phyloP scores from a whole-genome alignment of 2,329 filamentous ascomycete species.

The Ophiostoma quercus region DNA sequence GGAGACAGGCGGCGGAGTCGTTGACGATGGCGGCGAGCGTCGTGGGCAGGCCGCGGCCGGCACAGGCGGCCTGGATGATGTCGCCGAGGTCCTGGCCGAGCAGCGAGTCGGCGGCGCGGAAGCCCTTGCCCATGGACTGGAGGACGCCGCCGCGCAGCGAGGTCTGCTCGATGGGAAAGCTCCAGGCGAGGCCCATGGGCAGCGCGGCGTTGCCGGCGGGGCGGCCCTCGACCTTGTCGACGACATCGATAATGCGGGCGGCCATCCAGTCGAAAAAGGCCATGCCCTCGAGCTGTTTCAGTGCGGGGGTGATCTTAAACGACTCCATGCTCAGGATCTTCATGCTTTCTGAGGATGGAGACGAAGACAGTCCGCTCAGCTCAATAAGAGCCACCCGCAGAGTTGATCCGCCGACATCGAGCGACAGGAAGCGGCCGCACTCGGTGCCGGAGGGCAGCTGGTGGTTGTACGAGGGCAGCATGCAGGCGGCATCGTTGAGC shows the following conservation, averaged over 20 bases:
- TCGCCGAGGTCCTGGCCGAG: conserved; percentile 56
- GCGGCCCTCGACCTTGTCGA: conserved; percentile 41
- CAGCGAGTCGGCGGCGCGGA: conserved; percentile 52
- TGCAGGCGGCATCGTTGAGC: conserved; percentile 50
- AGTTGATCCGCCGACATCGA: conserved; percentile 66
- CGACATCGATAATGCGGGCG: conserved; percentile 51
- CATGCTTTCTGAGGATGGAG: conserved; percentile 37
- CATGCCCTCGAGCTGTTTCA: conserved; percentile 54
- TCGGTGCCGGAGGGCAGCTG: conserved; percentile 58
- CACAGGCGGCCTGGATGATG: conserved; percentile 52
- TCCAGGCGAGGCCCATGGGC: conserved; percentile 61
- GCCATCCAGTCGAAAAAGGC: conserved; percentile 67
- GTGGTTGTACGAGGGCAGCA: conserved; percentile 63
- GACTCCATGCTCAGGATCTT: conserved; percentile 51
- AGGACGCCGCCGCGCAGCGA: conserved; percentile 56
- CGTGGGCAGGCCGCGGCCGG: conserved; percentile 47
- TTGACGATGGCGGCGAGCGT: conserved; percentile 59
- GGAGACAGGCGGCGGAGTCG: conserved; percentile 60
- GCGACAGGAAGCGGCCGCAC: conserved; percentile 53
- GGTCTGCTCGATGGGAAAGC: conserved; percentile 65
- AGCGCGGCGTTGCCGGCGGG: conserved; percentile 35
- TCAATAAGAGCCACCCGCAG: conserved; percentile 60
- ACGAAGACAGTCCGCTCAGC: conserved; percentile 42
- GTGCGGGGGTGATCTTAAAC: conserved; percentile 51
- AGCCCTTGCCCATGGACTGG: conserved; percentile 61